These are phyloP conservation scores for Hypoxylon crocopeplum DNA, from an alignment of 495 filamentous ascomycete genomes.

Conservation along the genomic window DNA sequence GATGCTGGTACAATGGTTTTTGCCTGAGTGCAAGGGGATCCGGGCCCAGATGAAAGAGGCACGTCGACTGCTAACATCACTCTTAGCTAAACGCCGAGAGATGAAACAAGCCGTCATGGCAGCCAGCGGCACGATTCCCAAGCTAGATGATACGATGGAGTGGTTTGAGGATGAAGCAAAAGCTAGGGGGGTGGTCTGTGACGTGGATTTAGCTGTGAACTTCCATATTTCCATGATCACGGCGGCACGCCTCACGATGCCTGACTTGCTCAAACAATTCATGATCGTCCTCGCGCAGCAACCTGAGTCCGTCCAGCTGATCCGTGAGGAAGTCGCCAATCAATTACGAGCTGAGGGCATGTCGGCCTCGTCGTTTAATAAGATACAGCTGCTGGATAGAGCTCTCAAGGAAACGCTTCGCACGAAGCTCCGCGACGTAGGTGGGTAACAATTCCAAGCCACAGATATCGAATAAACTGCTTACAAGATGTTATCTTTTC, in stretches of 20 bases:
- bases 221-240: slow-evolving; percentile 41
- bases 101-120: slow-evolving; percentile 23
- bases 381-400: slow-evolving; percentile 61
- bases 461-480: neutral
- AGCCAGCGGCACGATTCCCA: slow-evolving; percentile 13
- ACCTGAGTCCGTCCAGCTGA: slow-evolving; percentile 42
- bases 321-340: slow-evolving; percentile 47
- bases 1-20: slow-evolving; percentile 43
- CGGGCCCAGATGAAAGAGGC: slow-evolving; percentile 30
- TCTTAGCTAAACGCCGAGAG: slow-evolving; percentile 37
- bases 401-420: slow-evolving; percentile 56
- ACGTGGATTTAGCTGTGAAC: slow-evolving; percentile 27
- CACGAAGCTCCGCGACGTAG: slow-evolving; percentile 43
- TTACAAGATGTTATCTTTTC: neutral
- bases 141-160: slow-evolving; percentile 44
- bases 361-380: slow-evolving; percentile 57
- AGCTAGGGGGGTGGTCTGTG: slow-evolving; percentile 35
- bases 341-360: slow-evolving; percentile 46
- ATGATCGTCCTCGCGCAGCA: slow-evolving; percentile 47
- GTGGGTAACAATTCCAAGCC: slow-evolving; percentile 33
- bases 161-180: slow-evolving; percentile 43
- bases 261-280: slow-evolving; percentile 44
- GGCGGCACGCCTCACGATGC: slow-evolving; percentile 46
- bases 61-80: slow-evolving; percentile 33
- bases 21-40: slow-evolving; percentile 39